Conservation (phyloP, 192 early-diverging fungal species). For the Podila epigama region DNA sequence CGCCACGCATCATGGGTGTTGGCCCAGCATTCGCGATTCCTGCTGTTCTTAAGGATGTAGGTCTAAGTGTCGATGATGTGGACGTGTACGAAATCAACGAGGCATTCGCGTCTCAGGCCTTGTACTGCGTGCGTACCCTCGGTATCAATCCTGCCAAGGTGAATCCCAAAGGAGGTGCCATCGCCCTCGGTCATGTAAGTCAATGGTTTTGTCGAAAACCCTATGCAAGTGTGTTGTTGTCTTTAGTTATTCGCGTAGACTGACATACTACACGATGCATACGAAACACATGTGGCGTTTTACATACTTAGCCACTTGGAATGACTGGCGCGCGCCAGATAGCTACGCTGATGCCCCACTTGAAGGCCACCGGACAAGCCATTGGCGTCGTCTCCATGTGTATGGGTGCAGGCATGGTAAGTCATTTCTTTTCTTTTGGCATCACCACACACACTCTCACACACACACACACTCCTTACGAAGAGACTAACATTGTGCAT, state of each 20-base stretch:
- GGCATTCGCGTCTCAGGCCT: conserved; percentile 94
- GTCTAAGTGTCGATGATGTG: conserved; percentile 76
- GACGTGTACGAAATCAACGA: conserved; percentile 94
- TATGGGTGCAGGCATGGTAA: conserved; percentile 83
- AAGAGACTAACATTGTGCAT: not conserved
- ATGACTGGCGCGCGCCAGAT: conserved; percentile 94
- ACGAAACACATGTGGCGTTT: no score
- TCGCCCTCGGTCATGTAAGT: conserved; percentile 86
- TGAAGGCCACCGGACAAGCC: conserved; percentile 82
- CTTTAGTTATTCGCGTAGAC: no score
- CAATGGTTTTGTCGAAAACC: conserved; percentile 54
- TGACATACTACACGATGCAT: no score
- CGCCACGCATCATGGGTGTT: conserved; percentile 95
- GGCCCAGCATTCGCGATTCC: conserved; percentile 96
- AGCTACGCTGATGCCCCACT: conserved; percentile 89
- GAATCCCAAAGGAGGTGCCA: conserved; percentile 98
- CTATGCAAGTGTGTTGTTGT: no score
- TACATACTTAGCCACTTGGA: conserved; percentile 63
- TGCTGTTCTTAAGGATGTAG: conserved; percentile 80
- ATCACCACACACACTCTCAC: not conserved
- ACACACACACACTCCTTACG: no score
- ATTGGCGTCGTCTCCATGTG: conserved; percentile 92
- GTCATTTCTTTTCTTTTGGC: not conserved
- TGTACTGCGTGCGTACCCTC: conserved; percentile 88
- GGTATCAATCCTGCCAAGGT: conserved; percentile 85